Evolutionary conservation across 75 land plant genomes (phyloP), one percentile per base, ranked within the genome.

Genomic region (Azolla pinnata): DNA sequence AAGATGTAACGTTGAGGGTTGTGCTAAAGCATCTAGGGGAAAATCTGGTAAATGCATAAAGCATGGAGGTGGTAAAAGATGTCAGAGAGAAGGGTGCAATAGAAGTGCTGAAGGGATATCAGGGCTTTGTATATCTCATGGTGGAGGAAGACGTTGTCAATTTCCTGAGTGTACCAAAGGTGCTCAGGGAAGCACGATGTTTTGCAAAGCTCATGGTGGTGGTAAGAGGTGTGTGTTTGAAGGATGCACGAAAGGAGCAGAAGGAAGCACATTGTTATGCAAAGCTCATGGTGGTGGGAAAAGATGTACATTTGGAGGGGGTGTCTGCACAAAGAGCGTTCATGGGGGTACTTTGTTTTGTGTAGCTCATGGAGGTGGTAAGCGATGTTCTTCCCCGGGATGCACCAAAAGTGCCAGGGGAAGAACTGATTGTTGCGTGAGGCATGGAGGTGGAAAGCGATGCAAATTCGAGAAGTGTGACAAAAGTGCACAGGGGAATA

Each of bases 281-380:
- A 89, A 89, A 60, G 90, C 82, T 4, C 96, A 90, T 73, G 96
- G 96, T 70, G 96, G 96, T 38, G 96, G 96, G 0, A 90, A 90
- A 48, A 68, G 96, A 7, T 90, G 96, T 51, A 66, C 77, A 47
- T 83, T 72, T 54, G 87, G 98, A n/a, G 98, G 98, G 38, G 98
- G 96, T 34, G 70, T 88, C 31, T 90, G 96, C 71, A 65, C 96
- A 56, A 90, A 90, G 60, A 83, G 96, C 61, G 96, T 89, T 8
- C 96, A 89, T 71, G 96, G 96, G 7, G 96, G 96, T 19, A 89
- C 96, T 5, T 68, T 60, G 23, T 89, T 77, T 59, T 89, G 96
- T 67, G 96, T 89, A 1, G 96, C 90, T 2, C 96, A 89, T 64
- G 96, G 96, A 4, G 96, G 96, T 4, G 90, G 96, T 10, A 89